phyloP scores from a whole-genome alignment of 139 green algal genomes.

The Ulvella scutata region DNA sequence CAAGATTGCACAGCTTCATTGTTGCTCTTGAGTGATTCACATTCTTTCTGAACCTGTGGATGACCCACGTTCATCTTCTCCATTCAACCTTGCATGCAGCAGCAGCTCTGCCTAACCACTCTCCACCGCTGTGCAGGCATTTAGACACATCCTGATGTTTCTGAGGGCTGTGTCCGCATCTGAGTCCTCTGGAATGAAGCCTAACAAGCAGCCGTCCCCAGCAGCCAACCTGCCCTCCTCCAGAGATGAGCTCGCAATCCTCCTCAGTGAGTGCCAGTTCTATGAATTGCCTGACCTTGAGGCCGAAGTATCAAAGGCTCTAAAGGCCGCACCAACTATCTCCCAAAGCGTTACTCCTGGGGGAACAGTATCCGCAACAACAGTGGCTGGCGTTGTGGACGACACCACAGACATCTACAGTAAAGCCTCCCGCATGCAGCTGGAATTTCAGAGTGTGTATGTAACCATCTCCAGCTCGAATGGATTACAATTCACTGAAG shows the following conservation, averaged over 20 bases:
- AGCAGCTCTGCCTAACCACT: too few relatives aligned
- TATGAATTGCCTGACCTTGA: not conserved
- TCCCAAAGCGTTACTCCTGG: not conserved
- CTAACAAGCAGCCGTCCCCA: not conserved
- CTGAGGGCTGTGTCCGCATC: not conserved
- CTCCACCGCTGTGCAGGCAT: not conserved
- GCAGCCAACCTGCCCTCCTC: not conserved
- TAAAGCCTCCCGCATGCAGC: not conserved
- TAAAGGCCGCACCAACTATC: not conserved
- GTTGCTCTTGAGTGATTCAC: too few relatives aligned
- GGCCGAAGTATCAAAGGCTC: not conserved
- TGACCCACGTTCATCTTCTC: too few relatives aligned
- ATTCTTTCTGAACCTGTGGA: too few relatives aligned
- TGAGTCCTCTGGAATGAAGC: not conserved
- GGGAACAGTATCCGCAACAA: not conserved
- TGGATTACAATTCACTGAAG: not conserved
- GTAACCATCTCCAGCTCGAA: constrained; percentile 4
- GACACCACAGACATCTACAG: not conserved
- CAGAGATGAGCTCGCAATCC: not conserved
- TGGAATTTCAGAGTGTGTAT: not conserved
- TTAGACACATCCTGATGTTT: not conserved
- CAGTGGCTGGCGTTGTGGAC: not conserved
- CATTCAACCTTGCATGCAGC: too few relatives aligned
- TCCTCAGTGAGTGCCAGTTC: not conserved
- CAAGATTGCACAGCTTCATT: too few relatives aligned